Conservation (phyloP, 768 basidiomycete genomes). For the Boletus huronensis region DNA sequence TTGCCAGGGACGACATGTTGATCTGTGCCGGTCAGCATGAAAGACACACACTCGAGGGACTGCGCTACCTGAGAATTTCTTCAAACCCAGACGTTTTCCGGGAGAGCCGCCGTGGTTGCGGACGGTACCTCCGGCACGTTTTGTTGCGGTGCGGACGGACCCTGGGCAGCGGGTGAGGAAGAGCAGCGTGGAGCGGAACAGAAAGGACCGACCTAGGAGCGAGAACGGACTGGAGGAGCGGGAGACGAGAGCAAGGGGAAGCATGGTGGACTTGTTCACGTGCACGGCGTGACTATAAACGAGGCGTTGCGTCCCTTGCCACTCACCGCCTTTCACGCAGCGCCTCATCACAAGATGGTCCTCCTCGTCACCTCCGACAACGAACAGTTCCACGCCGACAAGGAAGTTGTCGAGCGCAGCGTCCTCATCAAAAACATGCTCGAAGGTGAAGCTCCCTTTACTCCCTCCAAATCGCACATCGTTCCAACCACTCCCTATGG, state of each 20-base stretch:
- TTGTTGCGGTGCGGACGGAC: constrained; percentile 89
- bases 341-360: constrained; percentile 52
- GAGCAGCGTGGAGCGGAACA: background rate
- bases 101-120: constrained; percentile 91
- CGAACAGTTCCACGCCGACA: constrained; percentile 90
- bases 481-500: constrained; percentile 1
- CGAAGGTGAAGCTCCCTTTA: constrained; percentile 58
- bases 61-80: constrained; percentile 86
- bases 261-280: constrained; percentile 1
- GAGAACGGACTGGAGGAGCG: constrained; percentile 56
- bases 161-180: constrained; percentile 32
- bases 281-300: constrained; percentile 13
- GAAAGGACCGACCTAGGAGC: constrained; percentile 27
- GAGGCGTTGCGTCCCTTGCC: background rate
- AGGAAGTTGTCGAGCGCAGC: constrained; percentile 90
- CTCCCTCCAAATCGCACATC: background rate
- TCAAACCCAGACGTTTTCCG: constrained; percentile 90
- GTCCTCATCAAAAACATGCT: constrained; percentile 99
- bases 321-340: constrained; percentile 5
- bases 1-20: constrained; percentile 91
- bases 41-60: background rate
- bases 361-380: constrained; percentile 92
- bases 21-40: constrained; percentile 46
- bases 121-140: constrained; percentile 92
- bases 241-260: constrained; percentile 36